A percentile compares a stretch with the other conserved stretches of the same genome.
Evolutionary conservation across 2,329 filamentous ascomycete genomes (phyloP).

Genomic region (Nannizziopsis barbatae): DNA sequence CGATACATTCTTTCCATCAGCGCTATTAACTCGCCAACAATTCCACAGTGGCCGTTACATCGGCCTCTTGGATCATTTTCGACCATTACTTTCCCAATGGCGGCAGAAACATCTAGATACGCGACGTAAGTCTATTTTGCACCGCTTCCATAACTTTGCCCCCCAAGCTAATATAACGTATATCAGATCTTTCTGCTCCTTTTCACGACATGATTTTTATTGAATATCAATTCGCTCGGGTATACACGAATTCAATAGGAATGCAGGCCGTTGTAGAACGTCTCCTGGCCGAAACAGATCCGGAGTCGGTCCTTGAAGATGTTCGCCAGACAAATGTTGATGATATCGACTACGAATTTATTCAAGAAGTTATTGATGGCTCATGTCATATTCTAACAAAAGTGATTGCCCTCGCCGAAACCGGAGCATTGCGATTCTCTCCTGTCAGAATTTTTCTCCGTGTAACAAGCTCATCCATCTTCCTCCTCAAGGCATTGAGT

Average conservation of each 20-base stretch:
- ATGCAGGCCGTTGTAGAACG: slow-evolving; percentile 48
- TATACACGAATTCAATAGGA: slow-evolving; percentile 37
- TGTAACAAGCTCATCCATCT: slow-evolving; percentile 46
- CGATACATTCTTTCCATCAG: slow-evolving; percentile 43
- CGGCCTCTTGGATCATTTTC: slow-evolving; percentile 39
- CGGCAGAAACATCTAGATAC: slow-evolving; percentile 27
- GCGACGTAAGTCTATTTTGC: slow-evolving; percentile 11
- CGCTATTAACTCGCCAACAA: slow-evolving; percentile 31
- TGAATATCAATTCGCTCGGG: slow-evolving; percentile 40
- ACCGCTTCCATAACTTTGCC: not conserved
- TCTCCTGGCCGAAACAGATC: slow-evolving; percentile 30
- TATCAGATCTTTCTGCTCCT: slow-evolving; percentile 18
- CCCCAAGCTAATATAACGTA: not conserved
- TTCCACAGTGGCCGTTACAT: slow-evolving; percentile 41
- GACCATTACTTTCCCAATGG: slow-evolving; percentile 33
- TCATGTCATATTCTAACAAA: slow-evolving; percentile 43
- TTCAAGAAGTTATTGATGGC: slow-evolving; percentile 46
- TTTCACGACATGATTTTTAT: slow-evolving; percentile 43
- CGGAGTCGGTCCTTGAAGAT: slow-evolving; percentile 24
- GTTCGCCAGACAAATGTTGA: slow-evolving; percentile 37
- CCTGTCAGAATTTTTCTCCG: slow-evolving; percentile 45
- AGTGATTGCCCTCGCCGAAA: slow-evolving; percentile 39
- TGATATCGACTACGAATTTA: slow-evolving; percentile 44
- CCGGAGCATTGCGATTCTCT: slow-evolving; percentile 39
- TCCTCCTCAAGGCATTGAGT: slow-evolving; percentile 43